Percentiles rank a stretch among this genome's conserved stretches.
phyloP scores from a whole-genome alignment of 495 filamentous ascomycete genomes.

The Eremomyces bilateralis region DNA sequence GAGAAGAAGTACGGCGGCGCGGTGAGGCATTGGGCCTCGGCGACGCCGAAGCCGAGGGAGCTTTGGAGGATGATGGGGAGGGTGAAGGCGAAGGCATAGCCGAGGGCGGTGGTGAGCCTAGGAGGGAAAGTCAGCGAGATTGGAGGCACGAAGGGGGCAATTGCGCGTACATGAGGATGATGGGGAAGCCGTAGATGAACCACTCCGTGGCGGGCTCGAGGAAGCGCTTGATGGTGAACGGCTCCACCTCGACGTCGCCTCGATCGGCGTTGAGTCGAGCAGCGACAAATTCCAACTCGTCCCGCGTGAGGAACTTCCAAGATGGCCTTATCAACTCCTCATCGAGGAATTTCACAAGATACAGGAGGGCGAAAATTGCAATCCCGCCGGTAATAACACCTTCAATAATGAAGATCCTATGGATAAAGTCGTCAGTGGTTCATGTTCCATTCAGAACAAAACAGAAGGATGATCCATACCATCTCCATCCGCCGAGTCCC shows the following conservation, averaged over 20 bases:
- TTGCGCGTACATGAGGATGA: conserved; percentile 32
- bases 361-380: conserved; percentile 17
- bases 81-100: conserved; percentile 46
- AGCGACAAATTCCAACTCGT: conserved; percentile 30
- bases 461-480: conserved; percentile 1
- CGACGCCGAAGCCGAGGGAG: conserved; percentile 36
- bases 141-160: no score
- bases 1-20: conserved; percentile 38
- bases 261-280: conserved; percentile 36
- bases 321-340: conserved; percentile 13
- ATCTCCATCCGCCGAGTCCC: conserved; percentile 15
- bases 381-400: conserved; percentile 18
- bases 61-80: conserved; percentile 37
- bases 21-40: conserved; percentile 33
- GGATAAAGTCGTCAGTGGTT: no score
- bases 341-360: conserved; percentile 15
- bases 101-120: conserved; percentile 34
- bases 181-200: conserved; percentile 40
- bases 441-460: conserved; percentile 39
- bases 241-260: conserved; percentile 26
- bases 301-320: conserved; percentile 9
- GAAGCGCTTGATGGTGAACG: conserved; percentile 30
- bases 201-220: conserved; percentile 25
- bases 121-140: no score
- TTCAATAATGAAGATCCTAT: conserved; percentile 24